Percentiles rank a stretch among this genome's conserved stretches.
phyloP scores from a whole-genome alignment of 208 protist genomes.

The Acanthamoeba culbertsoni region DNA sequence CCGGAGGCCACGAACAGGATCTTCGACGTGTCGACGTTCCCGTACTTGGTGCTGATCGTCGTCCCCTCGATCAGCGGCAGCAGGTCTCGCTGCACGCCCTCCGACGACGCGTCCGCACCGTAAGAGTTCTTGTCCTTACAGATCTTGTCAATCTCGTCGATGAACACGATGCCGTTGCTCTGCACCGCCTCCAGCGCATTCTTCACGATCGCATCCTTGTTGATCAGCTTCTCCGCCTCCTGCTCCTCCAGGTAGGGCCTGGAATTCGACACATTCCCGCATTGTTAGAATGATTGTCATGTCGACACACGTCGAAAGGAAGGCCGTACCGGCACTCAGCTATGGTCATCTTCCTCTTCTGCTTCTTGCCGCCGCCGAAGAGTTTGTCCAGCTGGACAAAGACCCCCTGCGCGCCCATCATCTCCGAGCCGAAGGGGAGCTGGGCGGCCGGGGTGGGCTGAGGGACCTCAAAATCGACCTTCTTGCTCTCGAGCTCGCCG shows the following conservation, averaged over 20 bases:
- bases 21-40: slow-evolving; percentile 96
- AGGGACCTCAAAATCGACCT: slow-evolving; percentile 79
- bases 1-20: slow-evolving; percentile 98
- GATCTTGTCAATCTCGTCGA: slow-evolving; percentile 99
- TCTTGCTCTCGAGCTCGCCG: slow-evolving; percentile 90
- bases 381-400: slow-evolving; percentile 6
- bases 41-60: slow-evolving; percentile 95
- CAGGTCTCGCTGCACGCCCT: slow-evolving; percentile 98
- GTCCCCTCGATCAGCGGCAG: slow-evolving; percentile 97
- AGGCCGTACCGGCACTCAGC: background rate
- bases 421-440: background rate
- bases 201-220: slow-evolving; percentile 90
- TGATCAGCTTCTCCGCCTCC: slow-evolving; percentile 93
- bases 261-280: slow-evolving; percentile 30
- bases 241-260: slow-evolving; percentile 90
- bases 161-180: slow-evolving; percentile 98
- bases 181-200: slow-evolving; percentile 94
- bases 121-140: slow-evolving; percentile 40
- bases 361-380: slow-evolving; percentile 38
- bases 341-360: slow-evolving; percentile 1
- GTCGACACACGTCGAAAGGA: background rate
- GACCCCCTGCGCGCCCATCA: background rate
- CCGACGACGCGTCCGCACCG: slow-evolving; percentile 88
- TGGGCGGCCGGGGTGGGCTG: background rate
- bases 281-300: too few species aligned